Evolutionary conservation across 352 stramenopile species (phyloP).

Genomic region (Pythium brachiatum): DNA sequence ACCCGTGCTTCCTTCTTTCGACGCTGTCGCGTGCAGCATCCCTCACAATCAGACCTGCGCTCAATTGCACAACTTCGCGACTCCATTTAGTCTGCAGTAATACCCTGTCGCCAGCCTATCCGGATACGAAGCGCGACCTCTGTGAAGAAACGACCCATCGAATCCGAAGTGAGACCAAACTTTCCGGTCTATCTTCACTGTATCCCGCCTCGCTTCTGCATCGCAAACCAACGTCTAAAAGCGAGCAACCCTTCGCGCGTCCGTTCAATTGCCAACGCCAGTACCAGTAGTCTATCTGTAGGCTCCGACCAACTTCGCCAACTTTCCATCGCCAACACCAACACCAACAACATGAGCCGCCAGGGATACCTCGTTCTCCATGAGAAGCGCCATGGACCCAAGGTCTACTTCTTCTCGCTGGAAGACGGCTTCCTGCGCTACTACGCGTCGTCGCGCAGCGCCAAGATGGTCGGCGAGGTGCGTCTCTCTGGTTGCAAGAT

Average conservation of each 20-base stretch:
- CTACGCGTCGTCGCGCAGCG: conserved; percentile 41
- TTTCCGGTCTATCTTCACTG: background rate
- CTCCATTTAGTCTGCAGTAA: background rate
- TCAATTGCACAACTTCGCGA: conserved; percentile 1
- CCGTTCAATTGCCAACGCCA: conserved; percentile 3
- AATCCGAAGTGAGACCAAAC: conserved; percentile 10
- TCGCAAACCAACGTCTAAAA: conserved; percentile 13
- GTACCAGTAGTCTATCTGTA: conserved; percentile 1
- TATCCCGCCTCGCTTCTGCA: conserved; percentile 10
- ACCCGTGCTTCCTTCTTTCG: conserved; percentile 3
- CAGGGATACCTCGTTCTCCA: conserved; percentile 81
- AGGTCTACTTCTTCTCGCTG: conserved; percentile 71
- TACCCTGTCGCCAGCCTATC: background rate
- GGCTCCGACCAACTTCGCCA: conserved; percentile 11
- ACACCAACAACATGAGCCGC: conserved; percentile 43
- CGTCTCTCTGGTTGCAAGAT: conserved; percentile 83
- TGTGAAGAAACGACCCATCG: conserved; percentile 9
- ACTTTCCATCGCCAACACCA: conserved; percentile 13
- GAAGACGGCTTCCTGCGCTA: conserved; percentile 81
- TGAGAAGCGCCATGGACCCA: conserved; percentile 50
- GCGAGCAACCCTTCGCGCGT: conserved; percentile 7
- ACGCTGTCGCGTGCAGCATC: conserved; percentile 3
- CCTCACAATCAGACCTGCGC: conserved; percentile 2
- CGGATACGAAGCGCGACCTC: background rate
- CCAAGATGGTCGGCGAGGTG: conserved; percentile 55